Base-by-base conservation (phyloP, 176 grass and related monocot species). In the Aegilops longissima region DNA sequence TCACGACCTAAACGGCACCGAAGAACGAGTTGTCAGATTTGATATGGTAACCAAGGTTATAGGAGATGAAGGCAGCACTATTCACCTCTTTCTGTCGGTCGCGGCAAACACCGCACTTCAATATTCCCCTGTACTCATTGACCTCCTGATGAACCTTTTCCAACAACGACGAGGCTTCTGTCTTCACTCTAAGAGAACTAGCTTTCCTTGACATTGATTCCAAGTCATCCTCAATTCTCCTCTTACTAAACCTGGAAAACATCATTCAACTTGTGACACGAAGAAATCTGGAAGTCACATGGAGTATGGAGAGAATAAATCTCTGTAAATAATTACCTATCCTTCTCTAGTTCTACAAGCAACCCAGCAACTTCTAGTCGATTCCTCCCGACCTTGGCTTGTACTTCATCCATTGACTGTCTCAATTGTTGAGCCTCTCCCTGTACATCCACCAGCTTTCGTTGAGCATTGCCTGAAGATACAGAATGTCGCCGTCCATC, bases 1-100 rank as follows among this genome's bases (percentile, higher is more conserved):
- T 96, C 38, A 99, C 94, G 70, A 90, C 97, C 94, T 94, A 89
- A 83, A 58, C 3, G 14, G 23, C 58, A 62, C 4, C 9, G 35
- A 25, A 83, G 45, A 21, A 80, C 56, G 38, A 12, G 64, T 25
- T 21, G 49, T 77, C 80, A 21, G 72, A 76, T 80, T 61, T 70
- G 58, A 72, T 65, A 64, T 31, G 7, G 12, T 66, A 5, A n/a
- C 6, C 3, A 79, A n/a, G 23, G 29, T 30, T 62, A 25, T 25
- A 9, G 42, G 7, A 72, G 87, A 76, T 5, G 2, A 59, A 80
- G 73, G 31, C 58, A 68, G 49, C 34, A 34, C n/a, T 35, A 34
- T 17, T 93, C 44, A 99, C 94, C 94, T 96, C 90, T 86, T 96
- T 94, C 83, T 94, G 97, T 61, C 67, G 70, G 49, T 97, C 90